phyloP scores from a whole-genome alignment of 176 grass and related monocot genomes.

The Eleusine indica region DNA sequence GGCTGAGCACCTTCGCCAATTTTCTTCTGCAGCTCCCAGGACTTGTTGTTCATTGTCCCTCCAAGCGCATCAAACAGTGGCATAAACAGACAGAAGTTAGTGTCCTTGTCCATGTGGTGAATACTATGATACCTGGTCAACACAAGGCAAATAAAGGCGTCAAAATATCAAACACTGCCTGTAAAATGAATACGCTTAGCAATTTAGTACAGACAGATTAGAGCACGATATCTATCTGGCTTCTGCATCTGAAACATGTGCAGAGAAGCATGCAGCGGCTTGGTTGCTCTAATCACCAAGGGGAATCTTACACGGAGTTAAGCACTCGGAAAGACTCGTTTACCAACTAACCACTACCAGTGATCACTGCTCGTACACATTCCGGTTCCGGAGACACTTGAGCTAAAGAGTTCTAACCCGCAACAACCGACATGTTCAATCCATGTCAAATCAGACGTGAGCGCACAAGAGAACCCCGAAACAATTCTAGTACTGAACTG shows the following conservation, averaged over 20 bases:
- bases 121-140: slow-evolving; percentile 59
- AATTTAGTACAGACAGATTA: background rate
- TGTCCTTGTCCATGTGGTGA: slow-evolving; percentile 57
- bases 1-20: slow-evolving; percentile 46
- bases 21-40: slow-evolving; percentile 56
- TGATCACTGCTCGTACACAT: background rate
- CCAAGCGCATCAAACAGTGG: slow-evolving; percentile 72
- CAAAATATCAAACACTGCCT: background rate
- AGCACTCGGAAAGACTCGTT: background rate
- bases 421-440: background rate
- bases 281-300: background rate
- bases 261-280: background rate
- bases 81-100: slow-evolving; percentile 78
- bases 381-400: background rate
- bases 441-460: background rate
- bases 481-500: background rate
- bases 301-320: background rate
- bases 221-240: too few species aligned
- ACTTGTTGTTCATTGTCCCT: slow-evolving; percentile 51
- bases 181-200: background rate
- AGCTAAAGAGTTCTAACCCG: background rate
- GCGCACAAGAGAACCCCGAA: background rate
- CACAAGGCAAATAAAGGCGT: background rate
- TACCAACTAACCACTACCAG: background rate
- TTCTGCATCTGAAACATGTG: slow-evolving; percentile 14